Conservation (phyloP, 1,284 basidiomycete species). For the Heterobasidion irregulare region DNA sequence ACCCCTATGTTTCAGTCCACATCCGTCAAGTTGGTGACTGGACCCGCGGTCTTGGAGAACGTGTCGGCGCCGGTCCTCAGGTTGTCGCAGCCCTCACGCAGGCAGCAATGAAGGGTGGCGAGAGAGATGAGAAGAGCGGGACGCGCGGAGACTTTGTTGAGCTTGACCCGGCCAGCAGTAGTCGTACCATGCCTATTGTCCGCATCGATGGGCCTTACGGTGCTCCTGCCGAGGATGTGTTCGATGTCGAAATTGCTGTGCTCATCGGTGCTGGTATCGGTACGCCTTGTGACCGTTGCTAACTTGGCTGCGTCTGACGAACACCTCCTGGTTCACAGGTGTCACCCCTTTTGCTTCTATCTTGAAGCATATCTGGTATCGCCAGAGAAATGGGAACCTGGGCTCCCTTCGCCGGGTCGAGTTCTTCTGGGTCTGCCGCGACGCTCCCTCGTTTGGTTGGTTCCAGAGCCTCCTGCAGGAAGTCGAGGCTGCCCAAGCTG, state of each 20-base stretch:
- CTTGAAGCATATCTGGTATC: conserved; percentile 90
- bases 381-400: conserved; percentile 67
- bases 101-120: conserved; percentile 64
- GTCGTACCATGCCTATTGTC: conserved; percentile 56
- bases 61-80: conserved; percentile 72
- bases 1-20: conserved; percentile 83
- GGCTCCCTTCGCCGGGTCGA: conserved; percentile 78
- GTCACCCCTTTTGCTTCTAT: conserved; percentile 89
- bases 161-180: conserved; percentile 41
- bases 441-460: conserved; percentile 88
- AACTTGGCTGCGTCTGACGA: not conserved
- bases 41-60: conserved; percentile 72
- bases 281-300: conserved; percentile 21
- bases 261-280: conserved; percentile 87
- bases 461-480: conserved; percentile 82
- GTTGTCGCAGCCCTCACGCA: conserved; percentile 69
- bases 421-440: conserved; percentile 88
- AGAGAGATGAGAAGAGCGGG: conserved; percentile 45
- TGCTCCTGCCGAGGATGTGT: conserved; percentile 86
- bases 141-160: conserved; percentile 74
- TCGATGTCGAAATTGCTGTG: conserved; percentile 77
- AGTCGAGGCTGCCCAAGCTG: conserved; percentile 77
- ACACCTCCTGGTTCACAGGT: conserved; percentile 29
- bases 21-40: conserved; percentile 89
- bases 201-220: conserved; percentile 85